Evolutionary conservation across 129 eudicot species (phyloP).

Genomic region (Saussurea involucrata): DNA sequence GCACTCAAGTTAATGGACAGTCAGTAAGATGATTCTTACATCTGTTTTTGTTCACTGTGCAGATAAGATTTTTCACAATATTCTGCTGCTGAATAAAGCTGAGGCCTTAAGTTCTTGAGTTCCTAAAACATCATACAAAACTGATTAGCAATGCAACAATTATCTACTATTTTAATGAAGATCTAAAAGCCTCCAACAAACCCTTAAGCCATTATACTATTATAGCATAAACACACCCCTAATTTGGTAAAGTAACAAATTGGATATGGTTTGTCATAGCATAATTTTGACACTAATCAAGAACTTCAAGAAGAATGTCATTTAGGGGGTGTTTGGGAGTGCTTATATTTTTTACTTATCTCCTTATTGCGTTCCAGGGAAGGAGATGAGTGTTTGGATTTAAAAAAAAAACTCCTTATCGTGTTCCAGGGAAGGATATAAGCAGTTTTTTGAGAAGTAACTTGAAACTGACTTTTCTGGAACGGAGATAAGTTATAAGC

Average conservation of each 20-base stretch:
- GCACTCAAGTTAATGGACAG: slow-evolving; percentile 4
- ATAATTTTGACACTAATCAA: background rate
- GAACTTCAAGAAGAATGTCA: background rate
- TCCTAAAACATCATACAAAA: slow-evolving; percentile 49
- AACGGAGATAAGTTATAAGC: too few relatives aligned
- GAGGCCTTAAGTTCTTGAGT: slow-evolving; percentile 92
- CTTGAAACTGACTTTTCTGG: too few relatives aligned
- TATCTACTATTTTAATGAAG: background rate
- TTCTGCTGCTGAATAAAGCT: slow-evolving; percentile 95
- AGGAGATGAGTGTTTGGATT: too few relatives aligned
- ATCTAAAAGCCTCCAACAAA: slow-evolving; percentile 11
- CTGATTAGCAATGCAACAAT: background rate
- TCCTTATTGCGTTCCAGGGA: too few relatives aligned
- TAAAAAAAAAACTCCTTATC: too few relatives aligned
- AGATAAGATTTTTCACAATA: slow-evolving; percentile 97
- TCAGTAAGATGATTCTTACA: slow-evolving; percentile 44
- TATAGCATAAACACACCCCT: slow-evolving; percentile 15
- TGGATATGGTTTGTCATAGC: slow-evolving; percentile 1
- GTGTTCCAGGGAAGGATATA: too few relatives aligned
- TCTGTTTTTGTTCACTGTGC: slow-evolving; percentile 89
- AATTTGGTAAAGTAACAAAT: slow-evolving; percentile 15
- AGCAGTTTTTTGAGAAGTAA: too few relatives aligned
- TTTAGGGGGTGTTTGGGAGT: too few relatives aligned
- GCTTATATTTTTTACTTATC: too few relatives aligned
- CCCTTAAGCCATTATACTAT: background rate